A percentile compares a stretch with the other conserved stretches of the same genome.
Evolutionary conservation across 2,329 filamentous ascomycete genomes (phyloP).

Genomic region (Fusarium citri): DNA sequence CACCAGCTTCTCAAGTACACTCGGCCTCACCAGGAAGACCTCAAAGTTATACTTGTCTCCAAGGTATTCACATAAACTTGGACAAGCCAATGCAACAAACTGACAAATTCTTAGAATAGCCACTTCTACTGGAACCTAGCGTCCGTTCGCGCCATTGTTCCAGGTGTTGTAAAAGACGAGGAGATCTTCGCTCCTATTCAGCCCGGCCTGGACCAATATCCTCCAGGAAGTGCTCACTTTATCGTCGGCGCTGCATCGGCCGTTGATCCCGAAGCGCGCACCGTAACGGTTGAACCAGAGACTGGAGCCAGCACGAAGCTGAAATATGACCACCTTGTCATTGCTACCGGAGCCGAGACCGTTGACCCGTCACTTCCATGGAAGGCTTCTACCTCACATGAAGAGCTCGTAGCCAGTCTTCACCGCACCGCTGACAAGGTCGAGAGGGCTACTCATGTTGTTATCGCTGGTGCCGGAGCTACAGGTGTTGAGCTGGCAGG

Average conservation of each 20-base stretch:
- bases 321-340: constrained; percentile 67
- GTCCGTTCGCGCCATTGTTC: constrained; percentile 66
- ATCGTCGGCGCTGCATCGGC: constrained; percentile 61
- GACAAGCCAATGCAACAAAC: background rate
- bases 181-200: constrained; percentile 63
- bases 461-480: constrained; percentile 67
- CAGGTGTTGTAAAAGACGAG: constrained; percentile 61
- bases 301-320: constrained; percentile 26
- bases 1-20: constrained; percentile 67
- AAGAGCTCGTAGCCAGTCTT: constrained; percentile 57
- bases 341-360: constrained; percentile 66
- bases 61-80: constrained; percentile 55
- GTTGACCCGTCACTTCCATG: constrained; percentile 59
- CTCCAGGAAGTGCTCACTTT: constrained; percentile 61
- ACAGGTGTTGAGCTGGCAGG: constrained; percentile 68
- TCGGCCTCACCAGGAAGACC: constrained; percentile 55
- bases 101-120: constrained; percentile 55
- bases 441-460: constrained; percentile 60
- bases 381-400: constrained; percentile 63
- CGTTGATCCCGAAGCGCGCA: constrained; percentile 55
- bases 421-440: constrained; percentile 56
- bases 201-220: constrained; percentile 63
- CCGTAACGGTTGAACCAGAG: constrained; percentile 54
- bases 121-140: constrained; percentile 71
- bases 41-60: constrained; percentile 67